phyloP scores from a whole-genome alignment of 192 early-diverging fungal genomes.

The Rhizophagus prolifer region DNA sequence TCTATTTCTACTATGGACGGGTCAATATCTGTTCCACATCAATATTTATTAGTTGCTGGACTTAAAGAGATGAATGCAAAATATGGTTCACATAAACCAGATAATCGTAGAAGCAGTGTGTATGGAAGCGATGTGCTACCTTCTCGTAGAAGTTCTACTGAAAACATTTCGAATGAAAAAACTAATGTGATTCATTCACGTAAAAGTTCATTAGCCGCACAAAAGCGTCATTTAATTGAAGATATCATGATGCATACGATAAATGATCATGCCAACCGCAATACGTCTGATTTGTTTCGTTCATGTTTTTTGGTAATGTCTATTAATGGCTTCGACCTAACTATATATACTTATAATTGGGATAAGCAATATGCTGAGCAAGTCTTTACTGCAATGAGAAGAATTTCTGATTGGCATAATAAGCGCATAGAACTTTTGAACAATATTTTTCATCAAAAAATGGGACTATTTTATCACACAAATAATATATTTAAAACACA shows the following conservation, averaged over 20 bases:
- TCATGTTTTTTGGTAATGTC: slow-evolving; percentile 52
- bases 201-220: slow-evolving; percentile 43
- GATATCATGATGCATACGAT: slow-evolving; percentile 43
- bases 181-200: slow-evolving; percentile 33
- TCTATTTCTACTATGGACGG: slow-evolving; percentile 17
- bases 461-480: slow-evolving; percentile 60
- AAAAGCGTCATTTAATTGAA: slow-evolving; percentile 37
- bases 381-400: slow-evolving; percentile 43
- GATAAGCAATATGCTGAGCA: slow-evolving; percentile 46
- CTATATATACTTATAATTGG: slow-evolving; percentile 56
- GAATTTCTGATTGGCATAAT: slow-evolving; percentile 47
- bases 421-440: slow-evolving; percentile 47
- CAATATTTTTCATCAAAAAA: slow-evolving; percentile 60
- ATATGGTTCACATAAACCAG: slow-evolving; percentile 30
- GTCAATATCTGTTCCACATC: slow-evolving; percentile 29
- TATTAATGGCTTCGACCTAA: slow-evolving; percentile 41
- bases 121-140: slow-evolving; percentile 45
- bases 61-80: slow-evolving; percentile 46
- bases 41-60: slow-evolving; percentile 51
- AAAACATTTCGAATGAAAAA: slow-evolving; percentile 20
- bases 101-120: slow-evolving; percentile 39
- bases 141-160: slow-evolving; percentile 39
- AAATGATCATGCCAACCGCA: slow-evolving; percentile 30
- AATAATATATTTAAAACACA: slow-evolving; percentile 35
- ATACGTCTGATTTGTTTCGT: slow-evolving; percentile 24